phyloP scores from a whole-genome alignment of 164 flowering plant species.

The Hamamelis virginiana region DNA sequence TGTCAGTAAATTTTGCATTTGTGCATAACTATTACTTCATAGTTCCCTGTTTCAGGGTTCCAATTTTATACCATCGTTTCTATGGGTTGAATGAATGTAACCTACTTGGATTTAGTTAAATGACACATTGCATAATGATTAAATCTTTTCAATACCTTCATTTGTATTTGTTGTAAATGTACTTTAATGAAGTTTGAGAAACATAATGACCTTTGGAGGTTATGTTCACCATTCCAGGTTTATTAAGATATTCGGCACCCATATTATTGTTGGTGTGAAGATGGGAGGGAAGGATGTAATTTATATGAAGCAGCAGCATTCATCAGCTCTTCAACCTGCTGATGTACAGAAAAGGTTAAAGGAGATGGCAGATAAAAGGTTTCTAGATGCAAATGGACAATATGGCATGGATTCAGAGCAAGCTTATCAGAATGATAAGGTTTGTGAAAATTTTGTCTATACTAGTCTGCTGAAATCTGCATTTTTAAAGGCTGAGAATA shows the following conservation, averaged over 20 bases:
- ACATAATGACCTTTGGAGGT: background rate
- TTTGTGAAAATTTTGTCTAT: conserved; percentile 21
- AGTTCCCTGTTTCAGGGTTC: background rate
- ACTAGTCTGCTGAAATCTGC: background rate
- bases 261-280: conserved; percentile 82
- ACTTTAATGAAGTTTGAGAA: background rate
- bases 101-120: background rate
- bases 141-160: background rate
- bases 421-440: conserved; percentile 54
- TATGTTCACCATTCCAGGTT: conserved; percentile 48
- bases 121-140: background rate
- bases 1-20: too few relatives aligned
- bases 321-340: conserved; percentile 77
- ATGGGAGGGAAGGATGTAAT: conserved; percentile 98
- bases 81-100: background rate
- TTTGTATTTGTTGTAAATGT: background rate
- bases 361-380: conserved; percentile 84
- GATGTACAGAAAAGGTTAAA: conserved; percentile 83
- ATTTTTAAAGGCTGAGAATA: too few relatives aligned
- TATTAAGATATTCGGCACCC: conserved; percentile 87
- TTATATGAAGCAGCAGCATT: conserved; percentile 81
- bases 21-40: background rate
- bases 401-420: conserved; percentile 42
- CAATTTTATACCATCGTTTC: background rate
- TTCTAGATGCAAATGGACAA: conserved; percentile 57